These are phyloP conservation scores for Coemansia sp. DNA, from an alignment of 192 early-diverging fungal genomes.

Conservation along the genomic window DNA sequence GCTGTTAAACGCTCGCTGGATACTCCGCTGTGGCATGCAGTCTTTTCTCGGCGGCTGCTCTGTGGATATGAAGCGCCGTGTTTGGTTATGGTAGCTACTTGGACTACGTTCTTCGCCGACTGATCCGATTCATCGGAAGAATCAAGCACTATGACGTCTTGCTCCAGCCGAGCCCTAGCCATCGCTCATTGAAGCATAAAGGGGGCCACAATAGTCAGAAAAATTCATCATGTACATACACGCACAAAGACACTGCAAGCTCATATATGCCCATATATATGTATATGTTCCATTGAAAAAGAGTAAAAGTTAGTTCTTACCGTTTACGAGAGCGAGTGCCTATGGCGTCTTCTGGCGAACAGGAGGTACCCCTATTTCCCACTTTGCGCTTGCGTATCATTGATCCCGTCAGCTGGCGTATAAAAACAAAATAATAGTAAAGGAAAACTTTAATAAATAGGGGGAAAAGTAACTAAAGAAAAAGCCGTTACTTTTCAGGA, in stretches of 20 bases:
- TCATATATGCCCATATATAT: too few species aligned
- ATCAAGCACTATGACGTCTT: conserved; percentile 1
- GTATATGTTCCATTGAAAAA: too few species aligned
- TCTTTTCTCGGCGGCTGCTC: neutral
- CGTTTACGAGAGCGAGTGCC: neutral
- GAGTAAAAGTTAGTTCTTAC: too few species aligned
- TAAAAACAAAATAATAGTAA: neutral
- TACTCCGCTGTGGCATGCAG: conserved; percentile 3
- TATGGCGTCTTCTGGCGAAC: neutral
- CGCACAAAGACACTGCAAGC: too few species aligned
- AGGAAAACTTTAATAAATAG: neutral
- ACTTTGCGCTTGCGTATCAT: conserved; percentile 6
- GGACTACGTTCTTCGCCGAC: neutral
- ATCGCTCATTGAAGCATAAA: neutral
- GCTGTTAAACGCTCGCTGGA: too few species aligned
- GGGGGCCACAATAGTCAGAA: too few species aligned
- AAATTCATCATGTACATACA: too few species aligned
- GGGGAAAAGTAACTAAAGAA: neutral
- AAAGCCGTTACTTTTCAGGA: too few species aligned
- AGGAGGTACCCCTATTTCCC: neutral
- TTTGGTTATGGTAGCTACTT: neutral
- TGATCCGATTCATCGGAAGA: conserved; percentile 6
- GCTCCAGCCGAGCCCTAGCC: neutral
- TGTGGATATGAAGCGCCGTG: conserved; percentile 7
- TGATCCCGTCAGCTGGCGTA: neutral